Conservation (phyloP, 495 filamentous ascomycete species). For the Margaritispora aquatica region DNA sequence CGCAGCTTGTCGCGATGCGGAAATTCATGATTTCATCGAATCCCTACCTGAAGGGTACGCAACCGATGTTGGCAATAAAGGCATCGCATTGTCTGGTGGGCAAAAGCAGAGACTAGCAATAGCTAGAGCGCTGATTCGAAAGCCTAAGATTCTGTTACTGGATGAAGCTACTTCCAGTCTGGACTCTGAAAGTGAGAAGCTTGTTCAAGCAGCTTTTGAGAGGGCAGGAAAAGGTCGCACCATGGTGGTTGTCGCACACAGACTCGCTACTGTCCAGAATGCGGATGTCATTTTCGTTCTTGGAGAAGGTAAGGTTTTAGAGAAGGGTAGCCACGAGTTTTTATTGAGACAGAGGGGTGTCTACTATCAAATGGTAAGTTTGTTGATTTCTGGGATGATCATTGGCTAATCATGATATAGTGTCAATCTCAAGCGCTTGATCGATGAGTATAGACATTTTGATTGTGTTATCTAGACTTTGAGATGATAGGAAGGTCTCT, state of each 20-base stretch:
- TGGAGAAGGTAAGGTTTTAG: slow-evolving; percentile 42
- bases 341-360: slow-evolving; percentile 39
- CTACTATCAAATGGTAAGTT: slow-evolving; percentile 43
- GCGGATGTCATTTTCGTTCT: slow-evolving; percentile 51
- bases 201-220: slow-evolving; percentile 65
- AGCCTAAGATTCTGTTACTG: slow-evolving; percentile 63
- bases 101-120: slow-evolving; percentile 74
- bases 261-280: slow-evolving; percentile 45
- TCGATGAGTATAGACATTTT: too few species aligned
- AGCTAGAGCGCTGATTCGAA: slow-evolving; percentile 66
- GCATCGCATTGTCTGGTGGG: slow-evolving; percentile 63
- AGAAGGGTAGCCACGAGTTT: slow-evolving; percentile 45
- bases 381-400: not conserved
- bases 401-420: slow-evolving; percentile 11
- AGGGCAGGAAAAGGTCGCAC: slow-evolving; percentile 53
- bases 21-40: slow-evolving; percentile 56
- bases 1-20: slow-evolving; percentile 50
- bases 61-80: slow-evolving; percentile 57
- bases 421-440: slow-evolving; percentile 22
- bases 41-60: slow-evolving; percentile 50
- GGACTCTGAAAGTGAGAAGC: slow-evolving; percentile 65
- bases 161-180: slow-evolving; percentile 77
- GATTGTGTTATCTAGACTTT: not conserved
- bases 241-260: slow-evolving; percentile 66
- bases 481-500: not conserved